These are phyloP conservation scores for Trypanosoma vivax DNA, from an alignment of 208 protist species.

Conservation along the genomic window DNA sequence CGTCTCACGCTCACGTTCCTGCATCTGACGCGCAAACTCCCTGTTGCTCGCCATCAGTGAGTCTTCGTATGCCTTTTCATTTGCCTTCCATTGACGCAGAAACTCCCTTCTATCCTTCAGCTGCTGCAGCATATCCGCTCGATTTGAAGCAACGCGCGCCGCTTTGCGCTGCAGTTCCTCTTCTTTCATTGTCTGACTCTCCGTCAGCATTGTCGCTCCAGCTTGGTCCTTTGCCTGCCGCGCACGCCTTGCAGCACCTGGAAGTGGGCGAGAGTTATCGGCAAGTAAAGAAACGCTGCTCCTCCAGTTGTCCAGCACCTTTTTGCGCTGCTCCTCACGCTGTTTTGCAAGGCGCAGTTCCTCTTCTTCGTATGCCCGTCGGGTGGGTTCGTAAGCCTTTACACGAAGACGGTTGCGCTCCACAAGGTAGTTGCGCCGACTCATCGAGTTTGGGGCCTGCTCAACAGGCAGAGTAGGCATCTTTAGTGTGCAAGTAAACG, in stretches of 20 bases:
- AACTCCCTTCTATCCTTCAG: conserved; percentile 48
- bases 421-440: conserved; percentile 71
- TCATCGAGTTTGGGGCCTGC: conserved; percentile 50
- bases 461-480: conserved; percentile 62
- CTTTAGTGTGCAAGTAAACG: not conserved
- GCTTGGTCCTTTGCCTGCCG: conserved; percentile 24
- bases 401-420: conserved; percentile 67
- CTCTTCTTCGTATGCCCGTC: conserved; percentile 59
- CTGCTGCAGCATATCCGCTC: conserved; percentile 56
- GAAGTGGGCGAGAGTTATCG: conserved; percentile 35
- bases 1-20: conserved; percentile 35
- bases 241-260: conserved; percentile 49
- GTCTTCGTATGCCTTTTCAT: conserved; percentile 42
- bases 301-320: conserved; percentile 48
- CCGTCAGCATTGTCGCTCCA: conserved; percentile 26
- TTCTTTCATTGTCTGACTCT: conserved; percentile 42
- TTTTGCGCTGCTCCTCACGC: conserved; percentile 34
- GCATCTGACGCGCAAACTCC: conserved; percentile 32
- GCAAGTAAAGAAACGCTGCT: conserved; percentile 7
- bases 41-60: conserved; percentile 41
- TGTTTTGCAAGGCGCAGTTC: conserved; percentile 39
- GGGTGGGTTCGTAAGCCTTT: conserved; percentile 38
- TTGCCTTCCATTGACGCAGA: conserved; percentile 30
- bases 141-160: conserved; percentile 55
- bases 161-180: conserved; percentile 53